Base-by-base conservation (phyloP, 371 early-diverging fungal genomes). In the Agmasoma carcini region DNA sequence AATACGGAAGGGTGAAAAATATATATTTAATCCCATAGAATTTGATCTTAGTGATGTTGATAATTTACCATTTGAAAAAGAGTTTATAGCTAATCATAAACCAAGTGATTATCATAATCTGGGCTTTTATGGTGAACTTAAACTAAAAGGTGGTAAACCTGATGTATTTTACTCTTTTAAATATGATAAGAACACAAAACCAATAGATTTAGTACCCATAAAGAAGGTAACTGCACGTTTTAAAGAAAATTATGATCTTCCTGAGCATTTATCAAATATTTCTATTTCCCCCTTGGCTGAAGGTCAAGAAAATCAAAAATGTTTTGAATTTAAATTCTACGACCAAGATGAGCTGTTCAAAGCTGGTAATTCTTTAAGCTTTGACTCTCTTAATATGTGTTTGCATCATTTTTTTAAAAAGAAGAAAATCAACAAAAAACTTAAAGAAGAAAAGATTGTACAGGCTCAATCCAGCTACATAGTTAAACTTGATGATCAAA, bases 391-490 rank as follows among this genome's bases (percentile, higher is more conserved):
- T 30, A 71, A 68, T 47, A 52, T 53, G 25, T 61, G 61, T 11
- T 51, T 54, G 17, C 55, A 69, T 25, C 37, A 27, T 45, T 60
- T 43, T 47, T 71, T 64, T 51, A 60, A 50, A 55, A 67, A 67
- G 29, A 31, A 20, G n/a, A 52, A 56, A 30, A 70, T 51, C 40
- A 30, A 29, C 14, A 43, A 57, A 43, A 34, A 31, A 14, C 50
- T 34, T 11, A 65, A 70, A 41, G 31, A 26, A n/a, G 53, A 55
- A 6, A 63, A 61, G 52, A 61, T 67, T 19, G 50, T 52, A 44
- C 56, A 61, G 34, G 58, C 70, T 15, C 71, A 73, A 39, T 31
- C 55, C 15, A 40, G 60, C 25, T 63, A 71, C 54, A 47, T 70
- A 27, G 30, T 46, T 5, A 61, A 57, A 19, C 45, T 68, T 19